Evolutionary conservation across 2,329 filamentous ascomycete species (phyloP), one percentile per base, ranked within the genome.

Genomic region (Aureobasidium lini): DNA sequence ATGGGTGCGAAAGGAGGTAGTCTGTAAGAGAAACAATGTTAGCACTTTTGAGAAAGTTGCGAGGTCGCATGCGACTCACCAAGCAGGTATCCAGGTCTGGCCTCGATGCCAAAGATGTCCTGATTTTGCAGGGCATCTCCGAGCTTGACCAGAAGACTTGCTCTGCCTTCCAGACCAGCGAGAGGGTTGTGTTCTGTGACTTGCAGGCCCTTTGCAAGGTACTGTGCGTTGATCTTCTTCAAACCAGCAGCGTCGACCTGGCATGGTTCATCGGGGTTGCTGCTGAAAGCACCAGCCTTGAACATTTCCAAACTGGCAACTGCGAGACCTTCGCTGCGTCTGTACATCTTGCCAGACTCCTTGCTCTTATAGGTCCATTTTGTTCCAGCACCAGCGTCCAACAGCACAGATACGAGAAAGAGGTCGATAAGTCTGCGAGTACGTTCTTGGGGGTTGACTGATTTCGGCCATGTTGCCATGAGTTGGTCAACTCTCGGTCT

Each of bases 361-460:
- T 86, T 86, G 70, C 90, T 95, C 77, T 89, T 94, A 77, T 96
- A 99, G 66, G 85, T 87, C 94, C 94, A 99, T 65, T 84, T 82
- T 2, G 85, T 93, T 42, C 94, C 94, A 1, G 94, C 91, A 42
- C 94, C 94, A 4, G 94, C 90, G 69, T 95, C 89, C 8, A 95
- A 80, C 52, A 95, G 77, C 7, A 94, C 89, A 52, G 89, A 93
- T 63, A 94, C 77, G 43, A 91, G 76, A 74, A 91, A 92, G 37
- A 93, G 80, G 66, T 92, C 89, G 61, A 93, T 81, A 62, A 93
- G 75, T 63, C 89, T 82, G 63, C 88, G 85, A 61, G 87, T 89
- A 63, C 85, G 83, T 74, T 93, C 89, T 60, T 84, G 83, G 63
- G 79, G 82, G 71, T 94, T 89, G 42, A 91, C 77, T 10, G 81